Base-by-base conservation (phyloP, 73 alveolate genomes). In the Breviolum minutum region DNA sequence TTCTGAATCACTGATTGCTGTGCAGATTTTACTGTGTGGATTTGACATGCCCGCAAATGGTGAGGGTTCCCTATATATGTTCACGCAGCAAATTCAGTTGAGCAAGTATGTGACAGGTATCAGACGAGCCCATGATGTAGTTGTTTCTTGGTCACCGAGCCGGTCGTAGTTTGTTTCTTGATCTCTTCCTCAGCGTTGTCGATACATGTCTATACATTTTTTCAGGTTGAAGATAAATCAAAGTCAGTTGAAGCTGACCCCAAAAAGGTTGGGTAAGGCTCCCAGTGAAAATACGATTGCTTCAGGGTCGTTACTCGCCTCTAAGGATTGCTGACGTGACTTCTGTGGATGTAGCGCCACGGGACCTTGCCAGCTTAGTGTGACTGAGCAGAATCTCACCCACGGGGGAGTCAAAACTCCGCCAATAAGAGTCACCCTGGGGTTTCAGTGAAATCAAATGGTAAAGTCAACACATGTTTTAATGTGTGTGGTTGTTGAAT, bases 361-460 rank as follows among this genome's bases (percentile, higher is more conserved):
- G 93, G n/a, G 93, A 84, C 61, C 61, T 61, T 6, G 93, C 93
- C 93, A 84, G 93, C 74, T 60, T 61, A 76, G 93, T 61, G 90
- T 54, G 19, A 2, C 90, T 81, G 1, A 12, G 87, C 63, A 27
- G 87, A 24, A 77, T n/a, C 27, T 20, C 10, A 12, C 63, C 20
- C 0, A n/a, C n/a, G 17, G n/a, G 3, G 27, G 63, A 5, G 9
- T n/a, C 86, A 8, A 29, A 77, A 8, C 32, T 13, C 13, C 5
- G 81, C 3, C 0, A 11, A 13, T 17, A 8, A 6, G 80, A 17
- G 29, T 6, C 30, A 20, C 10, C 30, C 30, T 20, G 81, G 13
- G 48, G 81, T 8, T 70, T 1, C 81, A 8, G 26, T 71, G 81
- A 13, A 22, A 13, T 8, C 11, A 5, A 8, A n/a, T 17, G 26